Evolutionary conservation across 257 asterid species (phyloP), one percentile per base, ranked within the genome.

Genomic region (Fraxinus cuspidata): DNA sequence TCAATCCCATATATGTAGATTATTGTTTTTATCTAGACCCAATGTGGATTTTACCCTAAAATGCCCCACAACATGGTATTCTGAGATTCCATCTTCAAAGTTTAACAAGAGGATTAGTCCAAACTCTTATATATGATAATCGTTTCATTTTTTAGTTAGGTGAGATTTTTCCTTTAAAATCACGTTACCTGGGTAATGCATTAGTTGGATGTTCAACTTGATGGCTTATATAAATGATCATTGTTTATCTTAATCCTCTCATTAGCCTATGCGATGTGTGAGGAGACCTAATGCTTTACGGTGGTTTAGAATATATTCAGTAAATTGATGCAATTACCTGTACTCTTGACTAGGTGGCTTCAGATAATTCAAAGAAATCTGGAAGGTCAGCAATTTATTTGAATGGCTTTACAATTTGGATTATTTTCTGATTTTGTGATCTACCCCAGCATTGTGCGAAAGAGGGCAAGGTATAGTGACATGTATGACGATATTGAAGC

Each of bases 401-500:
- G 21, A 65, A 76, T 37, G 42, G 40, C 76, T 60, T 77, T 74
- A 71, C 80, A 28, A 74, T 76, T 60, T 68, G 51, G 35, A 56
- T 42, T 68, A 78, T 76, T 64, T 64, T 37, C 44, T 32, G 27
- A 58, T 37, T 80, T 53, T 77, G 0, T n/a, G 58, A 74, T 77
- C 12, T 71, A 35, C 38, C 75, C 49, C 80, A 83, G 92, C 74
- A 38, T 11, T 51, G 77, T 79, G 70, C 73, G 91, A 19, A 88
- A 81, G 84, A 80, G 93, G 79, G 83, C 91, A n/a, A 77, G 81
- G 29, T 51, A 77, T 28, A 38, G 31, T 53, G 98, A 90, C 75
- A 9, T 90, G 53, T 91, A 88, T 56, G 97, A 91, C 3, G 89
- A 89, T 16, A 70, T 81, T 5, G 97, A 90, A 81, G 87, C 94